Conservation (phyloP, 2,329 filamentous ascomycete genomes). For the Escovopsis sp. region DNA sequence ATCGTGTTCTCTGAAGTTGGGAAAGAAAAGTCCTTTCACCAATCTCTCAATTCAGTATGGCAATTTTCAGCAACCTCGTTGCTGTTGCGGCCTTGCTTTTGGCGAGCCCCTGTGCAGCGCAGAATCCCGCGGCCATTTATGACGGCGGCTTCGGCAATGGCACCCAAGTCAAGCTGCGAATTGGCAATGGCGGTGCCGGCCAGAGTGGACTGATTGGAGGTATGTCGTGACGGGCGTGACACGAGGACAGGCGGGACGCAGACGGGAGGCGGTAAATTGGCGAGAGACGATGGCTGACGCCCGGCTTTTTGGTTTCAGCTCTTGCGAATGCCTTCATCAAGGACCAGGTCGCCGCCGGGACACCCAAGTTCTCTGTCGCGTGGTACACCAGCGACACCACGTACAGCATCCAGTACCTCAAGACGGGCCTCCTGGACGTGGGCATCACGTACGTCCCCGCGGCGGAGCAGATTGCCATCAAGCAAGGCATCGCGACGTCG, state of each 20-base stretch:
- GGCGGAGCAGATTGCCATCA: conserved; percentile 28
- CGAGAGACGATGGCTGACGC: background rate
- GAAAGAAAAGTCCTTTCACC: background rate
- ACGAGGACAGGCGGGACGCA: no score
- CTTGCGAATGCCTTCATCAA: conserved; percentile 16
- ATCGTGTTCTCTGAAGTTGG: no score
- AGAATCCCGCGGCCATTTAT: conserved; percentile 10
- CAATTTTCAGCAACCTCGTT: conserved; percentile 1
- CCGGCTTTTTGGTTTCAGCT: conserved; percentile 5
- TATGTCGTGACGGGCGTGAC: conserved; percentile 5
- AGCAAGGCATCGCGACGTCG: conserved; percentile 20
- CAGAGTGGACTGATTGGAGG: conserved; percentile 23
- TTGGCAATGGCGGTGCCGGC: conserved; percentile 23
- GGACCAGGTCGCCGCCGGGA: conserved; percentile 7
- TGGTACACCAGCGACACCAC: conserved; percentile 33
- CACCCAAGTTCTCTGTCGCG: conserved; percentile 23
- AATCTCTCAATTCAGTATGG: background rate
- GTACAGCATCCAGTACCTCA: conserved; percentile 28
- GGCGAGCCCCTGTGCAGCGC: background rate
- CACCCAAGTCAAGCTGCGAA: conserved; percentile 11
- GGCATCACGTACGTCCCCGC: conserved; percentile 30
- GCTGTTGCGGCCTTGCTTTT: background rate
- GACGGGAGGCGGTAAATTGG: no score
- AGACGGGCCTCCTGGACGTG: conserved; percentile 23
- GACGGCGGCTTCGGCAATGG: conserved; percentile 8